Evolutionary conservation across 495 filamentous ascomycete species (phyloP), one percentile per base, ranked within the genome.

Genomic region (Sporormia fimetaria): DNA sequence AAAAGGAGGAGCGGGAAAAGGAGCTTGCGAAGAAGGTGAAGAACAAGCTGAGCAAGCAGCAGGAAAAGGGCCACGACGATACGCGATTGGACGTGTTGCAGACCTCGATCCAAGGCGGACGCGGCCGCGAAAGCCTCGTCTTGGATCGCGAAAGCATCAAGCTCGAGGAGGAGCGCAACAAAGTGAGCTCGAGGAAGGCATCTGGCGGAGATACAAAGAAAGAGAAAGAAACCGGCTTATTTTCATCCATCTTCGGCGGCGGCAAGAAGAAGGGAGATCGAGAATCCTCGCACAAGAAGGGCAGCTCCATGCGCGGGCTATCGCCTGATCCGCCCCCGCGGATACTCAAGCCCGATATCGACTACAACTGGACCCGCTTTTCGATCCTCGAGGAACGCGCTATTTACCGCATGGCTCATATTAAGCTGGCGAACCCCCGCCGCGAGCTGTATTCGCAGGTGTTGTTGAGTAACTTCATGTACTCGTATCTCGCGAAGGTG

Each of bases 391-490:
- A 96, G 63, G 90, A 99, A 63, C 71, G 92, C 32, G 92, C 90
- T 22, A 99, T 99, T 42, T 99, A 99, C 57, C 73, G 90, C 37
- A 94, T 99, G 80, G 90, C 90, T 9, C 90, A 99, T 60, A 87
- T 96, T 63, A 99, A 99, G 62, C 80, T 99, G 37, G 90, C 90
- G 3, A 99, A 99, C 57, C 90, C 90, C 22, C 77, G 90, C 8
- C 78, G 90, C 21, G 81, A 87, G 27, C 64, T 99, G 23, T 84
- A 93, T 54, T 94, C 87, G 31, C 90, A 99, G 58, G 90, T 99
- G 17, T 70, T 99, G 37, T 77, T 99, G 51, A 95, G 87, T 63
- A 99, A 99, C 55, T 99, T 99, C 61, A 99, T 99, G 90, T 99
- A 99, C 67, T 88, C 83, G 21, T 99, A 99, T 59, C 73, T 99